Evolutionary conservation across 169 alveolate genomes (phyloP).

Genomic region (Cytauxzoon felis): DNA sequence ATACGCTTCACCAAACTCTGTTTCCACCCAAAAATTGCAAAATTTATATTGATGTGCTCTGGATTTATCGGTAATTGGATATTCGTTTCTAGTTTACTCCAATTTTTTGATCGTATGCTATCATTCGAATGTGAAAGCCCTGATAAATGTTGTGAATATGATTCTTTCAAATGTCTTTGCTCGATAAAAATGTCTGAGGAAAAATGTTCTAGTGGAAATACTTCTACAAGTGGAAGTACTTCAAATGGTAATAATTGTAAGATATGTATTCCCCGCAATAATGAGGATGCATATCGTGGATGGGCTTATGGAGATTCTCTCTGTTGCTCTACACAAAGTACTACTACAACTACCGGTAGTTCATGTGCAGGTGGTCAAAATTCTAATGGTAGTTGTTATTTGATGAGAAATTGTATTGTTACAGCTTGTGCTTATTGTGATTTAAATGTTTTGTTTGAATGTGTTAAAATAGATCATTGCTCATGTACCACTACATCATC

Average conservation of each 20-base stretch:
- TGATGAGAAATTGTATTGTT: conserved; percentile 47
- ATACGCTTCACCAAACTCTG: too few relatives aligned
- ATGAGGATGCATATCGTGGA: not conserved
- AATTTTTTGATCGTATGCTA: not conserved
- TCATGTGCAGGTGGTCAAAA: not conserved
- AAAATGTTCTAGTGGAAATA: not conserved
- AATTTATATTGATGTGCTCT: not conserved
- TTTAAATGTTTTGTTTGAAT: conserved; percentile 29
- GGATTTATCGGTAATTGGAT: not conserved
- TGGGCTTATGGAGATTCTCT: conserved; percentile 7
- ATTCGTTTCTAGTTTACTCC: not conserved
- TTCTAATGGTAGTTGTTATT: not conserved
- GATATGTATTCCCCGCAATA: conserved; percentile 3
- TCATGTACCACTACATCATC: too few relatives aligned
- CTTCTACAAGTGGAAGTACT: not conserved
- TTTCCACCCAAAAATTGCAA: too few relatives aligned
- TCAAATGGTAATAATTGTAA: not conserved
- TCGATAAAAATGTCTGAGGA: not conserved
- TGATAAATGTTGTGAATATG: not conserved
- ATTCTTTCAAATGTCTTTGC: conserved; percentile 4
- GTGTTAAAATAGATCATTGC: conserved; percentile 12
- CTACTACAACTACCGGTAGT: not conserved
- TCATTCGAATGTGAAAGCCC: not conserved
- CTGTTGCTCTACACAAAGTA: not conserved
- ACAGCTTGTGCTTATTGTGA: conserved; percentile 53